A percentile compares a stretch with the other conserved stretches of the same genome.
phyloP scores from a whole-genome alignment of 1,139 yeast species.

The Saccharomycopsis hybrid region DNA sequence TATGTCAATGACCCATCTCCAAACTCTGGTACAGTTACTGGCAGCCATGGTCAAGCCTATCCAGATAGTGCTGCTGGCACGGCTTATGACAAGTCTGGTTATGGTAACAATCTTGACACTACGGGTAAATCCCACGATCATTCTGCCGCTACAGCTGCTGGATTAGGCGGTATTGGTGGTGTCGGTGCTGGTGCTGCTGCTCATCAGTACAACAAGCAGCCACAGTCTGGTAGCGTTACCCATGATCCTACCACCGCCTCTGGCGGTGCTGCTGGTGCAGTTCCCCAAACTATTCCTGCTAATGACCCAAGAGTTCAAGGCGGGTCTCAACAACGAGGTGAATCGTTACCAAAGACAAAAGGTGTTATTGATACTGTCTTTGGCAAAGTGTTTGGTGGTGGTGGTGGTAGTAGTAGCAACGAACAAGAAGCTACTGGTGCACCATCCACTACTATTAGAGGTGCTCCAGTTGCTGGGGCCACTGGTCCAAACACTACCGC shows the following conservation, averaged over 20 bases:
- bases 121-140: constrained; percentile 8
- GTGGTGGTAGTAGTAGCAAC: no score
- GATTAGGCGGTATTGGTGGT: background rate
- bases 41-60: no score
- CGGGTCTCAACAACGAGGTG: background rate
- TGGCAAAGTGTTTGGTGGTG: background rate
- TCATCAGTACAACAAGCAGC: no score
- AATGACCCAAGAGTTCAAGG: no score
- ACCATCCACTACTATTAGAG: no score
- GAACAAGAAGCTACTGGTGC: no score
- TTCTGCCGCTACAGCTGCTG: constrained; percentile 8
- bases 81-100: constrained; percentile 6
- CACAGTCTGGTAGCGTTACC: no score
- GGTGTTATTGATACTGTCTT: background rate
- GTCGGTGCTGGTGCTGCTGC: background rate
- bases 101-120: background rate
- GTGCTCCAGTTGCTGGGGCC: no score
- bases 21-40: no score
- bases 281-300: no score
- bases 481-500: no score
- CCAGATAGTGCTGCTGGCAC: constrained; percentile 8
- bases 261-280: background rate
- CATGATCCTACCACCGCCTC: background rate
- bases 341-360: background rate
- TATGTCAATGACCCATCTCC: no score